Evolutionary conservation across 2,329 filamentous ascomycete genomes (phyloP).

Genomic region (Pochonia chlamydosporia): DNA sequence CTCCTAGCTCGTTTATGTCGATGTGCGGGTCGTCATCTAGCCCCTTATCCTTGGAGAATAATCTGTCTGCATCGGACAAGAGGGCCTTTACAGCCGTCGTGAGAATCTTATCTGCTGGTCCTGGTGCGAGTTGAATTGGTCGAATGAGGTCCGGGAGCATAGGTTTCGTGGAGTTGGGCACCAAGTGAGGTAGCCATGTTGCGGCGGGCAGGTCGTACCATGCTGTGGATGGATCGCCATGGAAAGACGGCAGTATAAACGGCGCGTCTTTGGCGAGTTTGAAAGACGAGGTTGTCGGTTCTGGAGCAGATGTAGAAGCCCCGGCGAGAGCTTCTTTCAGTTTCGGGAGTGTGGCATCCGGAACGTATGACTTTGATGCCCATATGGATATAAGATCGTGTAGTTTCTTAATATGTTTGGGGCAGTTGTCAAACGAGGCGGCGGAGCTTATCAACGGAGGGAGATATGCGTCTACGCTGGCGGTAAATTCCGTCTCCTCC

Average conservation of each 20-base stretch:
- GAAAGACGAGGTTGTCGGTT: constrained; percentile 18
- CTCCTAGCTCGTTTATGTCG: constrained; percentile 73
- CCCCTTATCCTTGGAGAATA: constrained; percentile 52
- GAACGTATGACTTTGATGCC: constrained; percentile 61
- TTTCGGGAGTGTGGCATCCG: constrained; percentile 44
- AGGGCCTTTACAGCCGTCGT: constrained; percentile 64
- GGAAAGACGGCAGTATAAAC: constrained; percentile 67
- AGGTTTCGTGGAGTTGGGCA: constrained; percentile 67
- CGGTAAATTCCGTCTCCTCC: constrained; percentile 46
- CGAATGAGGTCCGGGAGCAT: constrained; percentile 67
- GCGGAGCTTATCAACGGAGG: constrained; percentile 56
- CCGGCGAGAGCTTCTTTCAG: constrained; percentile 52
- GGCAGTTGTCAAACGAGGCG: constrained; percentile 51
- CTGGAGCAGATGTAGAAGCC: constrained; percentile 13
- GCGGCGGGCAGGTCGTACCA: constrained; percentile 81
- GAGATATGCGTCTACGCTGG: constrained; percentile 52
- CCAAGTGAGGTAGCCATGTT: constrained; percentile 73
- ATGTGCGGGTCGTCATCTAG: constrained; percentile 43
- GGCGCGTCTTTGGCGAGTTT: constrained; percentile 52
- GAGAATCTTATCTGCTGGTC: constrained; percentile 62
- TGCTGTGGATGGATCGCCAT: constrained; percentile 66
- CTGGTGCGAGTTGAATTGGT: constrained; percentile 63
- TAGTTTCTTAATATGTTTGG: constrained; percentile 63
- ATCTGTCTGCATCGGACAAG: constrained; percentile 61
- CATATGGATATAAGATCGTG: constrained; percentile 61